Conservation (phyloP, 139 green algal species). For the Coelastrella sp. region DNA sequence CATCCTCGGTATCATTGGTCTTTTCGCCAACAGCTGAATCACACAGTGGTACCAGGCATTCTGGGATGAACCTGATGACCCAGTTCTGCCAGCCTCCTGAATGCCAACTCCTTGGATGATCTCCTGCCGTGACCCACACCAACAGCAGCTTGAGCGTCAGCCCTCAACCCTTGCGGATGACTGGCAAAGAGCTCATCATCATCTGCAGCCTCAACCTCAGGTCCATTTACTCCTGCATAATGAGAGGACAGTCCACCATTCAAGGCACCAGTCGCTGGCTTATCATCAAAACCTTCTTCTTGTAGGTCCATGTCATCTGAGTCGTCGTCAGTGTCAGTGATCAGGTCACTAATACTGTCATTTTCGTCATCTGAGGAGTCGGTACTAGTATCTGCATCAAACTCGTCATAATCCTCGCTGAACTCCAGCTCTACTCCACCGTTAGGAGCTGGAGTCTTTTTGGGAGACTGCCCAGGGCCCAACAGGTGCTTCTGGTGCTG, state of each 20-base stretch:
- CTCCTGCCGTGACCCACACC: neutral
- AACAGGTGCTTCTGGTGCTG: neutral
- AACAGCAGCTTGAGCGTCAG: neutral
- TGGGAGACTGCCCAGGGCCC: neutral
- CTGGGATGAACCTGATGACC: neutral
- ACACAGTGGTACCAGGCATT: no score
- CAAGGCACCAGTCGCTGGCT: neutral
- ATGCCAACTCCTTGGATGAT: neutral
- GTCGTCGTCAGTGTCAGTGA: neutral
- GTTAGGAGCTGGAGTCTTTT: neutral
- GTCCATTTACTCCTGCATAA: neutral
- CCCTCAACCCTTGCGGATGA: neutral
- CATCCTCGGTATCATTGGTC: no score
- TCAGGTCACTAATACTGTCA: neutral
- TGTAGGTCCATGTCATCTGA: neutral
- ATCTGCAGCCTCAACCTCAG: neutral
- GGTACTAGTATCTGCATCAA: neutral
- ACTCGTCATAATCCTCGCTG: slow-evolving; percentile 28
- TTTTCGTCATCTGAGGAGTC: neutral
- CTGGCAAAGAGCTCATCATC: neutral
- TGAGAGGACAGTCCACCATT: no score
- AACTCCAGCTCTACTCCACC: slow-evolving; percentile 7
- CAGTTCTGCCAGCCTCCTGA: neutral
- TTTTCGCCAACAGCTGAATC: no score
- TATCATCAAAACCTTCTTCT: neutral